Evolutionary conservation across 2,329 filamentous ascomycete species (phyloP), one percentile per base, ranked within the genome.

Genomic region (Botryotinia convoluta): DNA sequence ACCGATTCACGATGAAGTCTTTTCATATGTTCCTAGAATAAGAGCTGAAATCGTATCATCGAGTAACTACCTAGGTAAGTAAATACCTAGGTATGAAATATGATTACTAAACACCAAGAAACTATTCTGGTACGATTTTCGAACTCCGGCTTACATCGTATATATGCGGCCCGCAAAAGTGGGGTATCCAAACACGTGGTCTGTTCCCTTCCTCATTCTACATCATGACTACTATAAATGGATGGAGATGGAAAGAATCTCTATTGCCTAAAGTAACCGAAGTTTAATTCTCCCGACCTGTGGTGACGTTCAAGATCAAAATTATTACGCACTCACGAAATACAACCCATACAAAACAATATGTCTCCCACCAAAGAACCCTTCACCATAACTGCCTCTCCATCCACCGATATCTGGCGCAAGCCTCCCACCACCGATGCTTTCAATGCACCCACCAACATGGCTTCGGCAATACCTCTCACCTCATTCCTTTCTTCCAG

Each of bases 391-490:
- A 48, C 29, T 18, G 68, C 68, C 10, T 20, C 51, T 29, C 42
- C 68, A 60, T 44, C 39, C 14, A 70, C 68, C 18, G 68, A 70
- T 22, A 45, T 70, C 39, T 70, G 71, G 71, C 71, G 71, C 54
- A 72, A 69, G n/a, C 71, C 71, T 26, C 71, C 71, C 10, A 48
- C 32, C 35, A 72, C 64, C 14, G 67, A 72, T n/a, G 54, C 20
- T 9, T 72, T 69, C 20, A 72, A 72, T 29, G 71, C 71, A 26
- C 64, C 71, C 20, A 72, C 44, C 29, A 61, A 62, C 4, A 29
- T 45, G 32, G 26, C 62, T 14, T 10, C 37, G 3, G 39, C 12
- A 12, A 32, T 69, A 12, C 57, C 71, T 6, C 71, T 69, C 44
- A 59, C 63, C 18, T 29, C 57, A 18, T 72, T 72, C n/a, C 16